Evolutionary conservation across 176 grass and related monocot genomes (phyloP).

Genomic region (Aegilops tauschii): DNA sequence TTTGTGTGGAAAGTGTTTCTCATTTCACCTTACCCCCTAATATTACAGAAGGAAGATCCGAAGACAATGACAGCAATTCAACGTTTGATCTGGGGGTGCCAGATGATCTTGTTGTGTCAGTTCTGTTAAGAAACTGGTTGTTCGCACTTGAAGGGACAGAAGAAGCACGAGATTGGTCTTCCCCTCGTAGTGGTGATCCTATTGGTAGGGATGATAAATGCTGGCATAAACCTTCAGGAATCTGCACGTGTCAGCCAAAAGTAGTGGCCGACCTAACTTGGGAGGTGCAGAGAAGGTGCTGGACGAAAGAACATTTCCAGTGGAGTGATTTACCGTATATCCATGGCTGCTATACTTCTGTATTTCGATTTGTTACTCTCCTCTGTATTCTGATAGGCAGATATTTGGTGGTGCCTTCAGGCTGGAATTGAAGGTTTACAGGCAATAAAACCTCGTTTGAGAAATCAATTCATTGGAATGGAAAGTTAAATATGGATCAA

Average conservation of each 20-base stretch:
- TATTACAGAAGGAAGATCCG: constrained; percentile 47
- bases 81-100: constrained; percentile 80
- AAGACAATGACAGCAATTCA: constrained; percentile 48
- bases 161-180: constrained; percentile 51
- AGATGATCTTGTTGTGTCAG: constrained; percentile 86
- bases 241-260: constrained; percentile 79
- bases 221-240: constrained; percentile 92
- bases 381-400: neutral
- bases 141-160: constrained; percentile 93
- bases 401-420: constrained; percentile 42
- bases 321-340: constrained; percentile 77
- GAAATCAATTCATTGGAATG: constrained; percentile 26
- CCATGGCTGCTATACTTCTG: neutral
- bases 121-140: constrained; percentile 70
- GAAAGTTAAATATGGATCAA: too few relatives aligned
- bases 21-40: neutral
- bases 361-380: constrained; percentile 14
- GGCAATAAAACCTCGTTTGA: constrained; percentile 80
- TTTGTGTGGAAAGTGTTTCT: neutral
- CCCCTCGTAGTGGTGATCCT: constrained; percentile 35
- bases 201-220: constrained; percentile 91
- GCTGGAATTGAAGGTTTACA: constrained; percentile 84
- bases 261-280: constrained; percentile 47
- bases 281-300: constrained; percentile 30
- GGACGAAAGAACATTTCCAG: constrained; percentile 52